Conservation (phyloP, 768 basidiomycete genomes). For the Panaeolus papilionaceus region DNA sequence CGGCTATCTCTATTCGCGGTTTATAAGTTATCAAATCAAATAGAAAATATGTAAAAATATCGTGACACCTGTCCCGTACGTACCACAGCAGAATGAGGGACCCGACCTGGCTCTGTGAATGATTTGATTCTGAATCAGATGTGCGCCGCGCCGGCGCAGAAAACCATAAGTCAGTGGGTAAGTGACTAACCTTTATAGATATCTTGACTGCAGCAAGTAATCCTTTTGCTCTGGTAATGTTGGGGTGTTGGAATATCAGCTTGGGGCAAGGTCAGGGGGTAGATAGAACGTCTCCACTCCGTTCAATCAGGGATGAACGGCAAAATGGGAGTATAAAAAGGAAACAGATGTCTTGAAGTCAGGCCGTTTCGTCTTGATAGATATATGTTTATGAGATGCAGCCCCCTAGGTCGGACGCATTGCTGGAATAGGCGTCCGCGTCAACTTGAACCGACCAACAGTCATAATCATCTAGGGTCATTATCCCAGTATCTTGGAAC, state of each 20-base stretch:
- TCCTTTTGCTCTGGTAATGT: not conserved
- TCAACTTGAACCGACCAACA: too few relatives aligned
- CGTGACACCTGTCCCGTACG: constrained; percentile 3
- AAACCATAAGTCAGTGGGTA: not conserved
- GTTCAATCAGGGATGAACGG: not conserved
- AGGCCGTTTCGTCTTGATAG: not conserved
- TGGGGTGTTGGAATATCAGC: not conserved
- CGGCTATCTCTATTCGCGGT: not conserved
- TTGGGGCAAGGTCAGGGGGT: too few relatives aligned
- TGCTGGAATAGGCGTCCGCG: not conserved
- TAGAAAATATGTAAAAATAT: not conserved
- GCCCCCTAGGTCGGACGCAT: not conserved
- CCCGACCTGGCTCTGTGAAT: not conserved
- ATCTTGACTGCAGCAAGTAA: not conserved
- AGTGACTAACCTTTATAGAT: not conserved
- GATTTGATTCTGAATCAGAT: not conserved
- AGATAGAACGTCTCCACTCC: not conserved
- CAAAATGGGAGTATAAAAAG: not conserved
- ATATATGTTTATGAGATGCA: not conserved
- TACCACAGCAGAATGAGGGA: not conserved
- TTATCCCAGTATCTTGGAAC: too few relatives aligned
- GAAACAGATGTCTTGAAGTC: not conserved
- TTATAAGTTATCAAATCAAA: not conserved
- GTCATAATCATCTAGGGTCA: not conserved
- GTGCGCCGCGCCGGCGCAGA: constrained; percentile 11